phyloP scores from a whole-genome alignment of 202 grass and related monocot genomes.

The Brachypodium distachyon region DNA sequence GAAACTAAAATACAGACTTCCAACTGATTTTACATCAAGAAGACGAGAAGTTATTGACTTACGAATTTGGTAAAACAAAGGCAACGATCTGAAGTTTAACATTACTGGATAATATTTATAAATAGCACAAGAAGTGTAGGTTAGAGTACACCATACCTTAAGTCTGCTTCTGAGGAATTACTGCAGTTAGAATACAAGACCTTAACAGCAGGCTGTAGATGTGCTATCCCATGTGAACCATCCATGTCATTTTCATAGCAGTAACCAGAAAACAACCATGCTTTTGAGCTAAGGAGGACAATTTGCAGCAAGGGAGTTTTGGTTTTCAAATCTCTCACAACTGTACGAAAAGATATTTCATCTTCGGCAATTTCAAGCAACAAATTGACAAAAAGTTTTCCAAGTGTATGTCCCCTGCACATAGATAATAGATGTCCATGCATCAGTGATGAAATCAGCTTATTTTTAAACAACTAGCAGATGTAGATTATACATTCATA shows the following conservation, averaged over 20 bases:
- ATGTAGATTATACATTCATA: not conserved
- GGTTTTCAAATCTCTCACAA: conserved; percentile 77
- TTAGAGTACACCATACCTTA: conserved; percentile 41
- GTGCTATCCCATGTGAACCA: conserved; percentile 26
- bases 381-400: conserved; percentile 72
- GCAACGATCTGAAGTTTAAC: not conserved
- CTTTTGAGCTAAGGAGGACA: conserved; percentile 71
- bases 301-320: conserved; percentile 61
- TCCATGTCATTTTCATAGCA: conserved; percentile 59
- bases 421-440: conserved; percentile 22
- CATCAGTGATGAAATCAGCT: conserved; percentile 5
- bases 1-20: not conserved
- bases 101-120: not conserved
- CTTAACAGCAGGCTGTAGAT: conserved; percentile 62
- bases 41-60: not conserved
- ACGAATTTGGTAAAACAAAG: not conserved
- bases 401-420: conserved; percentile 55
- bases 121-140: not conserved
- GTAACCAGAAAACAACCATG: conserved; percentile 58
- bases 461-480: conserved; percentile 3
- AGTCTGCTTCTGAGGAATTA: conserved; percentile 45
- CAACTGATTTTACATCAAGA: not conserved
- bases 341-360: conserved; percentile 83
- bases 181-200: conserved; percentile 61
- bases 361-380: conserved; percentile 81